Evolutionary conservation across 306 rosid genomes (phyloP).

Genomic region (Trifolium dubium): DNA sequence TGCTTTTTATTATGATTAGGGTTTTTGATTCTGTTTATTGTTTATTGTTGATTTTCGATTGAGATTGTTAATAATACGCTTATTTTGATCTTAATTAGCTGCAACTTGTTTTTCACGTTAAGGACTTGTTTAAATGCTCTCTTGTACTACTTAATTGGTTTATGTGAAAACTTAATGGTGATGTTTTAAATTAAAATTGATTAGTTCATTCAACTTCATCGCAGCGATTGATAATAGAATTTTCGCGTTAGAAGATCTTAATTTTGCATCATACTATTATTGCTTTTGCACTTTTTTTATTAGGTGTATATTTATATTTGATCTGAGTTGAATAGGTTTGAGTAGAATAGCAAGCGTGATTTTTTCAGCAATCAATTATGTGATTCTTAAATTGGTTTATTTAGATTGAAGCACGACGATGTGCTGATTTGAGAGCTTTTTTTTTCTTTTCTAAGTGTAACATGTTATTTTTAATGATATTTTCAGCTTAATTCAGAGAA

Average conservation of each 20-base stretch:
- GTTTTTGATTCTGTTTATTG: background rate
- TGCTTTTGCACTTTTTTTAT: background rate
- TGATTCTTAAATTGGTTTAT: constrained; percentile 19
- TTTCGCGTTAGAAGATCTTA: constrained; percentile 12
- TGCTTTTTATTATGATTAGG: constrained; percentile 7
- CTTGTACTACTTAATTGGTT: constrained; percentile 11
- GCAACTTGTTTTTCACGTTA: constrained; percentile 4
- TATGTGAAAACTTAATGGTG: background rate
- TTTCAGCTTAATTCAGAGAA: constrained; percentile 93
- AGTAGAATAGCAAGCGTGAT: constrained; percentile 3
- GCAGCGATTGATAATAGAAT: background rate
- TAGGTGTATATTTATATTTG: constrained; percentile 5
- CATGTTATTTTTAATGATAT: constrained; percentile 36
- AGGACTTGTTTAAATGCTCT: background rate
- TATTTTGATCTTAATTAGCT: constrained; percentile 35
- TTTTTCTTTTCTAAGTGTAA: constrained; percentile 19
- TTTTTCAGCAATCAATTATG: constrained; percentile 6
- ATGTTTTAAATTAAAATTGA: constrained; percentile 9
- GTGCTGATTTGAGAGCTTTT: constrained; percentile 25
- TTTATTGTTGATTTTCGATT: background rate
- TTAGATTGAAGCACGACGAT: constrained; percentile 5
- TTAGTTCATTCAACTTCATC: constrained; percentile 30
- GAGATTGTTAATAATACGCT: background rate
- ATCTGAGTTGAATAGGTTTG: constrained; percentile 8
- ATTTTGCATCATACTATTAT: constrained; percentile 1